phyloP scores from a whole-genome alignment of 768 basidiomycete genomes.

The Boletus coccyginus region DNA sequence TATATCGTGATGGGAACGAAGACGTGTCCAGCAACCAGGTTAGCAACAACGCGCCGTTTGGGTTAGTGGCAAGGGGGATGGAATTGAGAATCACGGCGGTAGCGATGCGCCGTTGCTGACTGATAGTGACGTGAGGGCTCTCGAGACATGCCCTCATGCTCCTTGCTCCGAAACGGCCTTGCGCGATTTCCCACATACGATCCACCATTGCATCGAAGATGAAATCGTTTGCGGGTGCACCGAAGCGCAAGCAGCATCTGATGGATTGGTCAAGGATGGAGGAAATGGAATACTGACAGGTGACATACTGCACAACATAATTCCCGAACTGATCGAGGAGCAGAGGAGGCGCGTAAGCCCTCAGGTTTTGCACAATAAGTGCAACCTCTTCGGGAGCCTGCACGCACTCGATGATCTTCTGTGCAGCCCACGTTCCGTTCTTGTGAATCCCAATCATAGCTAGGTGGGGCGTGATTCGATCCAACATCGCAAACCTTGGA shows the following conservation, averaged over 20 bases:
- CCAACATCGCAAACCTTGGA: conserved; percentile 87
- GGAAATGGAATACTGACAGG: not conserved
- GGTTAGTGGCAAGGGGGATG: conserved; percentile 95
- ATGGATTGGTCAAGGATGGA: conserved; percentile 5
- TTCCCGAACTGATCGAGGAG: conserved; percentile 93
- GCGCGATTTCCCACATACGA: conserved; percentile 97
- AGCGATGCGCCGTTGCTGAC: conserved; percentile 93
- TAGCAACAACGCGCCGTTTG: conserved; percentile 91
- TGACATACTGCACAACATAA: conserved; percentile 85
- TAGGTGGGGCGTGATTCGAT: conserved; percentile 88
- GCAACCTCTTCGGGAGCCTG: conserved; percentile 82
- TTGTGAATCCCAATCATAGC: conserved; percentile 99
- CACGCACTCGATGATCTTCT: conserved; percentile 98
- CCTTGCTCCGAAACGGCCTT: conserved; percentile 95
- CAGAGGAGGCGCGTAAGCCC: conserved; percentile 90
- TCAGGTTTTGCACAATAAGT: conserved; percentile 80
- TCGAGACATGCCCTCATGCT: conserved; percentile 98
- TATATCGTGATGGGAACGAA: conserved; percentile 93
- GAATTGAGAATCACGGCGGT: conserved; percentile 95
- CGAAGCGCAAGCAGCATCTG: conserved; percentile 90
- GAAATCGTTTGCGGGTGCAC: conserved; percentile 87
- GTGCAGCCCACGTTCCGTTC: conserved; percentile 99
- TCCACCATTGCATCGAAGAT: conserved; percentile 98
- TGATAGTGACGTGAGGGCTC: conserved; percentile 79
- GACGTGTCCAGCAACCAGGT: conserved; percentile 98